Evolutionary conservation across 768 basidiomycete genomes (phyloP).

Genomic region (Omphalotus guepiniiformis): DNA sequence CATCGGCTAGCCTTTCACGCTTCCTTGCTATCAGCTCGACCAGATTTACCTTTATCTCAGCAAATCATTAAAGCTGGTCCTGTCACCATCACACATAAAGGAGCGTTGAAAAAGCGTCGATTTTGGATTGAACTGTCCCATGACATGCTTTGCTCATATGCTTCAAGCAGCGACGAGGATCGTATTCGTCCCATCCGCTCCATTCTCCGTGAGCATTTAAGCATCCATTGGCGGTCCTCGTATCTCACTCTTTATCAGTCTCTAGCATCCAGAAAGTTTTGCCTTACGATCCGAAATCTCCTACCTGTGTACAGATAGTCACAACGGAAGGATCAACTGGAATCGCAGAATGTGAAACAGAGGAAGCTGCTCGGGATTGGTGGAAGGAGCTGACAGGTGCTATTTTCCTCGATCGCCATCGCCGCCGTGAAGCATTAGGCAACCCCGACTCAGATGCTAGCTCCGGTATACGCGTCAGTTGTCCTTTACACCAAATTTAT

Average conservation of each 20-base stretch:
- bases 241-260: conserved; percentile 30
- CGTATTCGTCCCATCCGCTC: conserved; percentile 49
- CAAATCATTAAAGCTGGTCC: conserved; percentile 47
- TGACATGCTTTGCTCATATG: conserved; percentile 57
- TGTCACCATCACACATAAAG: conserved; percentile 41
- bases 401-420: conserved; percentile 41
- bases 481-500: conserved; percentile 38
- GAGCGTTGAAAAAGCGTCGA: conserved; percentile 40
- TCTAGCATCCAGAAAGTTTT: conserved; percentile 40
- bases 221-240: neutral
- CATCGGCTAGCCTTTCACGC: conserved; percentile 67
- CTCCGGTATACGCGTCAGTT: conserved; percentile 40
- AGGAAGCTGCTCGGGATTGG: conserved; percentile 50
- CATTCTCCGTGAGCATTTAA: conserved; percentile 40
- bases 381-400: conserved; percentile 45
- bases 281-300: conserved; percentile 41
- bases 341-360: conserved; percentile 51
- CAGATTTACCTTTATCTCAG: conserved; percentile 24
- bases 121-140: conserved; percentile 61
- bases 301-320: too few relatives aligned
- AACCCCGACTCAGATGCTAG: conserved; percentile 24
- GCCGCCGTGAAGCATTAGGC: conserved; percentile 30
- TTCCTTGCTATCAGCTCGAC: conserved; percentile 44
- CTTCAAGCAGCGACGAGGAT: conserved; percentile 50
- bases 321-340: too few relatives aligned